Evolutionary conservation across 169 alveolate genomes (phyloP), one percentile per base, ranked within the genome.

Genomic region (Babesia gibsoni): DNA sequence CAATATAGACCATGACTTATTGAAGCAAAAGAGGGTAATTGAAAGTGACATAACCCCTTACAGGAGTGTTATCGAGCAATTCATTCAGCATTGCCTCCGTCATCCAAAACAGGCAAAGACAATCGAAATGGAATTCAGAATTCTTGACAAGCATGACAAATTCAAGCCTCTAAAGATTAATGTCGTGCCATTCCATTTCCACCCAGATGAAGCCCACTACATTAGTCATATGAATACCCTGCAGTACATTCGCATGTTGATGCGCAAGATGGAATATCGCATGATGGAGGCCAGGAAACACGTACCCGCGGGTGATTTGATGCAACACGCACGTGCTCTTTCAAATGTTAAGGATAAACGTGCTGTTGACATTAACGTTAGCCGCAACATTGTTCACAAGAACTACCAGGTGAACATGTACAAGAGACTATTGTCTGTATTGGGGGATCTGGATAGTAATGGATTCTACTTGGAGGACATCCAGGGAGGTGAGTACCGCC

Each of bases 391-490:
- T 27, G 67, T 72, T 22, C 52, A 37, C 39, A 52, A 35, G 50
- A 61, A 67, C 69, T 25, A 32, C 18, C 50, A 49, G 46, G 35
- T 79, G 12, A 37, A 54, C 46, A 65, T 52, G 48, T 67, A 25
- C 73, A 42, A 39, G 36, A 35, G 54, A 30, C 52, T 79, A 27
- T 42, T 63, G 42, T 42, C 29, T 32, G 59, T 79, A 32, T 45
- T 79, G 18, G 48, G 39, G n/a, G 61, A 43, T 23, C n/a, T 69
- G 56, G 79, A 77, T 29, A 52, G 41, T 43, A 83, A 79, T 59
- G 88, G 88, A 20, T 79, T 37, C 65, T 79, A 79, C 73, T 79
- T 79, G 45, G 83, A 79, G 56, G 49, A 35, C 18, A 49, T 29
- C n/a, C 67, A 69, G 37, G 83, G 88, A n/a, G 30, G 23, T 8